Evolutionary conservation across 2,329 filamentous ascomycete genomes (phyloP), one percentile per base, ranked within the genome.

Genomic region (Hypoxylon rubiginosum): DNA sequence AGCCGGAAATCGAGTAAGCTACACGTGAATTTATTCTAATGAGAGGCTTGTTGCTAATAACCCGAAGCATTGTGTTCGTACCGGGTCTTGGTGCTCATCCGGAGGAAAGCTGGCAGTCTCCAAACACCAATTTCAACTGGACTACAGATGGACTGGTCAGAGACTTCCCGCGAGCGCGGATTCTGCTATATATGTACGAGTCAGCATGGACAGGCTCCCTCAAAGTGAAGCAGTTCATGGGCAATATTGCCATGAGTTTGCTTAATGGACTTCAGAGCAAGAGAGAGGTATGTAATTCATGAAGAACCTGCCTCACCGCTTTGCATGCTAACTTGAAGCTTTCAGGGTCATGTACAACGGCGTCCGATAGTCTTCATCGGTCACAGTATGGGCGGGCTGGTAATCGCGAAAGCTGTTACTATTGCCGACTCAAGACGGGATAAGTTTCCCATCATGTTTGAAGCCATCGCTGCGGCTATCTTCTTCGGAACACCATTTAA

Each of bases 311-410:
- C 15, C 4, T n/a, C 3, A 10, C 2, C 24, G 30, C 56, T 61
- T 26, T 26, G 66, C 43, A 21, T 30, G 30, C 34, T 56, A 17
- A 64, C 52, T 30, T 49, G 17, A 17, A 30, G 19, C 3, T 28
- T 7, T 0, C 54, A 78, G 74, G 72, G 74, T 30, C 72, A 67
- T 34, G 41, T 50, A 41, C 74, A 72, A 63, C 58, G 75, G 28
- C 74, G 79, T 1, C 81, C 81, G 1, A 80, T 83, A 9, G 76
- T 81, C 0, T 81, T 83, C 36, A 79, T 83, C 13, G 80, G 79
- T 0, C 81, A 82, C 39, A 81, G 79, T 19, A 83, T 82, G 81
- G 81, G 81, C 8, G 81, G 81, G 6, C 72, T 82, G 5, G 80
- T 82, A 0, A 76, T 82, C 32, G 80, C 81, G 10, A 82, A 82